Base-by-base conservation (phyloP, 2,329 filamentous ascomycete genomes). In the Aspergillus fischeri region DNA sequence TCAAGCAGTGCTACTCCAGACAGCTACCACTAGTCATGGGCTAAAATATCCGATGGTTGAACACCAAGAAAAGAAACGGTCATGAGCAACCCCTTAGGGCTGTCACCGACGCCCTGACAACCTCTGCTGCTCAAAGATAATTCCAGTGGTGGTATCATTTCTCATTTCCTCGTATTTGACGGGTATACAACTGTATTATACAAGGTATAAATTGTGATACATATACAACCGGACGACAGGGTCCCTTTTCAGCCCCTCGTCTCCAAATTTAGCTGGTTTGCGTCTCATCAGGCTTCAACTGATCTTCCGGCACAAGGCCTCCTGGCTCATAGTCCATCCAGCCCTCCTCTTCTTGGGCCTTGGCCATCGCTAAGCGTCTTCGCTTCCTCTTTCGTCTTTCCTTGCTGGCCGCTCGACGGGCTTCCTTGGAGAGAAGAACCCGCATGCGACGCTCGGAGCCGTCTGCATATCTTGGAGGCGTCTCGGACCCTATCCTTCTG, bases 381-480 rank as follows among this genome's bases (percentile, higher is more conserved):
- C 67, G 54, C 58, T 65, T 65, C 44, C 44, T 56, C 57, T 66
- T 68, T 21, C 64, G 60, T 17, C 60, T 56, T 50, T 62, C 59
- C 47, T 67, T 68, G 48, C 53, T 61, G 24, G 53, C 58, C 8
- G 58, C 57, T 35, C 59, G 54, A 27, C 58, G 60, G 41, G 57
- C 53, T 24, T 65, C 60, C 25, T 57, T 56, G 14, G 58, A 53
- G 21, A 25, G 44, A 14, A 47, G 21, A 1, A 24, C 10, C 21
- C 21, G 14, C 32, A 7, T 24, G 17, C 51, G 52, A 53, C 52
- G 59, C 48, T 53, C 57, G 2, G 48, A 54, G 1, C 53, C 57
- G 14, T 35, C 24, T 38, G 56, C 28, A 56, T 27, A 32, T 50
- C 52, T 50, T 52, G 52, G 41, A 45, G 28, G 49, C 20, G 24